phyloP scores from a whole-genome alignment of 83 land plant genomes.

The Isoetes engelmannii region DNA sequence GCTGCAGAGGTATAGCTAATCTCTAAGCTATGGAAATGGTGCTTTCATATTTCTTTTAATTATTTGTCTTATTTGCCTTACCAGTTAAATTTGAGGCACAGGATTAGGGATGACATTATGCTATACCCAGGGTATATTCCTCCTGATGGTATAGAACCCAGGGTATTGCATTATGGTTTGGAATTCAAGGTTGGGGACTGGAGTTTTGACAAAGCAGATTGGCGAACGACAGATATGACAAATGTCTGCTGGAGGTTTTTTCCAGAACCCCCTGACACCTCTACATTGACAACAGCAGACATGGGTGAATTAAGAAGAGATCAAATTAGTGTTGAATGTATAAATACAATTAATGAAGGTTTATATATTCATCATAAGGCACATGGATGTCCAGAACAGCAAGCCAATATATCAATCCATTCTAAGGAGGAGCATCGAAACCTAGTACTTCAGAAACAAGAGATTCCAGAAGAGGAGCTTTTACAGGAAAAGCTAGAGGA shows the following conservation, averaged over 20 bases:
- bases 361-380: slow-evolving; percentile 59
- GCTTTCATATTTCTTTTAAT: neutral
- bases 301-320: slow-evolving; percentile 37
- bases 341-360: slow-evolving; percentile 54
- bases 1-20: slow-evolving; percentile 77
- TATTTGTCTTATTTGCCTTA: neutral
- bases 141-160: slow-evolving; percentile 45
- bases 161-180: slow-evolving; percentile 87
- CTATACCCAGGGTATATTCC: slow-evolving; percentile 90
- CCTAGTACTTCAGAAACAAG: neutral
- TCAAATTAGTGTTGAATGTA: slow-evolving; percentile 75
- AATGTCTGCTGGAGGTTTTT: slow-evolving; percentile 82
- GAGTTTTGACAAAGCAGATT: slow-evolving; percentile 85
- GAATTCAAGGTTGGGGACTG: slow-evolving; percentile 68
- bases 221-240: slow-evolving; percentile 62
- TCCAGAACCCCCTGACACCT: slow-evolving; percentile 82
- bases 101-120: slow-evolving; percentile 52
- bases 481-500: neutral
- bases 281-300: slow-evolving; percentile 36
- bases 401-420: neutral
- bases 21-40: neutral
- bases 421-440: slow-evolving; percentile 1
- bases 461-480: neutral
- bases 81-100: slow-evolving; percentile 73
- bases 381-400: slow-evolving; percentile 38